These are phyloP conservation scores for Kluyveromyces nonfermentans DNA, from an alignment of 805 yeast genomes.

Conservation along the genomic window DNA sequence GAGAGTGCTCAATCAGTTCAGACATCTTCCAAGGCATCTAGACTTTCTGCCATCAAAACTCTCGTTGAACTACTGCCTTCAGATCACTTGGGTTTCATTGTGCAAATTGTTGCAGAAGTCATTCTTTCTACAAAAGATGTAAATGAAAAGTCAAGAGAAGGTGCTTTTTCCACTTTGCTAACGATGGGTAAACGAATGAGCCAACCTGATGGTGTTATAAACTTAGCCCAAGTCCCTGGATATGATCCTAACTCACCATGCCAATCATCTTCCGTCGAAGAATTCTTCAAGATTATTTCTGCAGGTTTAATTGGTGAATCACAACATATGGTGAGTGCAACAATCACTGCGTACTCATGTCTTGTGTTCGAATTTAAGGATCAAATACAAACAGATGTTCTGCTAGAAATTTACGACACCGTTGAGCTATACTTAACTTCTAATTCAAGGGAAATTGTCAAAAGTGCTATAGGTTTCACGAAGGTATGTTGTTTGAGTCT, in stretches of 20 bases:
- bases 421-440: constrained; percentile 86
- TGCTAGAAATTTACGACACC: constrained; percentile 72
- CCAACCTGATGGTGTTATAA: constrained; percentile 55
- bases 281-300: constrained; percentile 84
- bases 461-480: constrained; percentile 87
- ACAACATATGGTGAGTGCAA: constrained; percentile 96
- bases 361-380: constrained; percentile 78
- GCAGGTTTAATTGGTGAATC: constrained; percentile 94
- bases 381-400: constrained; percentile 45
- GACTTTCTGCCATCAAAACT: constrained; percentile 58
- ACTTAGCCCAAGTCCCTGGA: constrained; percentile 57
- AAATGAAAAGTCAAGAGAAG: constrained; percentile 83
- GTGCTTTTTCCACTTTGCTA: constrained; percentile 65
- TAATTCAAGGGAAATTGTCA: constrained; percentile 86
- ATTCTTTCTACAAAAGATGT: constrained; percentile 85
- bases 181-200: constrained; percentile 74
- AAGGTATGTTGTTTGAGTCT: constrained; percentile 79
- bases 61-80: constrained; percentile 55
- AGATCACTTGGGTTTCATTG: constrained; percentile 64
- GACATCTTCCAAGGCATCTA: constrained; percentile 70
- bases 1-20: constrained; percentile 49
- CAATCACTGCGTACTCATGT: constrained; percentile 82
- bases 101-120: constrained; percentile 75
- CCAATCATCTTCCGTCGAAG: constrained; percentile 57
- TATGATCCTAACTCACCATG: constrained; percentile 55